A percentile compares a stretch with the other conserved stretches of the same genome.
phyloP scores from a whole-genome alignment of 805 yeast species.

The Starmerella cellae region DNA sequence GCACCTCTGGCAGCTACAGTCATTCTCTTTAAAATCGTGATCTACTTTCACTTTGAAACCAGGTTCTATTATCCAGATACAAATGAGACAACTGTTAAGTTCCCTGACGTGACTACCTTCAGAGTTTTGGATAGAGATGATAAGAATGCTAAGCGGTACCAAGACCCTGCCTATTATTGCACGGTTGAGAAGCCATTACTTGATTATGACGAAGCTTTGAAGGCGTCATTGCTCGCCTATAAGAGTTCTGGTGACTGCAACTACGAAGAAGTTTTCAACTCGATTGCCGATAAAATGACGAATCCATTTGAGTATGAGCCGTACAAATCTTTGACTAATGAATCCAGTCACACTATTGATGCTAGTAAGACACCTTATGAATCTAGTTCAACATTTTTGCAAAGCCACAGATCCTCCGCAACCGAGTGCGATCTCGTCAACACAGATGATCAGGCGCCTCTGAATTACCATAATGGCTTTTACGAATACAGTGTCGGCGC shows the following conservation, averaged over 20 bases:
- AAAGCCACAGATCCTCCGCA: no score
- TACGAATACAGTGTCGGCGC: neutral
- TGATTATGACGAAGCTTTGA: conserved; percentile 7
- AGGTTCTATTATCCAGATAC: conserved; percentile 15
- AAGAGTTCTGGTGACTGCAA: neutral
- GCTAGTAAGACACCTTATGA: no score
- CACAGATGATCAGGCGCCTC: no score
- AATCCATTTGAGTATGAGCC: neutral
- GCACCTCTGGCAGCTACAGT: conserved; percentile 25
- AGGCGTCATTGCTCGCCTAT: no score
- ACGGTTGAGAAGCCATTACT: conserved; percentile 12
- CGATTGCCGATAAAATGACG: neutral
- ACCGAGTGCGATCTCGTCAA: no score
- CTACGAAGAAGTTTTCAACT: neutral
- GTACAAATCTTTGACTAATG: neutral
- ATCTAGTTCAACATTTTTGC: no score
- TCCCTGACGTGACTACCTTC: neutral
- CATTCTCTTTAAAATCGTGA: conserved; percentile 23
- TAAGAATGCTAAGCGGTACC: conserved; percentile 10
- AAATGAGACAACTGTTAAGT: no score
- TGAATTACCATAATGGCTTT: no score
- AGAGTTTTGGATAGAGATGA: neutral
- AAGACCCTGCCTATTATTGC: conserved; percentile 15
- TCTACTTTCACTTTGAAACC: conserved; percentile 12
- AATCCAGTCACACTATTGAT: no score